Evolutionary conservation across 768 basidiomycete genomes (phyloP).

Genomic region (Epithele typhae): DNA sequence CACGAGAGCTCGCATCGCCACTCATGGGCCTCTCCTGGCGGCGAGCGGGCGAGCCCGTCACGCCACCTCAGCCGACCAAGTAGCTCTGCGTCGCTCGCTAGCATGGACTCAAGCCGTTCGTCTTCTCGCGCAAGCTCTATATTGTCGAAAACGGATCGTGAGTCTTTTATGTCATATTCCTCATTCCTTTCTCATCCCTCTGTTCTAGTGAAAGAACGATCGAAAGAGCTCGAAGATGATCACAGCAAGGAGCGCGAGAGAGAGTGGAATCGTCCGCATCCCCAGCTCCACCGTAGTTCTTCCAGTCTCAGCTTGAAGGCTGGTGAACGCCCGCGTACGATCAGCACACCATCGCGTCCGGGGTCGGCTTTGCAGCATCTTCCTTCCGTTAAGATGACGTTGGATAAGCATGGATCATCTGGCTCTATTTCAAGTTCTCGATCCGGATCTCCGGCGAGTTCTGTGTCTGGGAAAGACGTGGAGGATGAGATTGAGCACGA

Average conservation of each 20-base stretch:
- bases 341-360: constrained; percentile 37
- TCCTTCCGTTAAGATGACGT: constrained; percentile 23
- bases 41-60: constrained; percentile 12
- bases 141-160: constrained; percentile 51
- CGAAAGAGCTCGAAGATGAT: constrained; percentile 39
- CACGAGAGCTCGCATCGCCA: constrained; percentile 15
- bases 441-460: constrained; percentile 40
- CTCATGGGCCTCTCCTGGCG: constrained; percentile 14
- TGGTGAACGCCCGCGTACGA: constrained; percentile 29
- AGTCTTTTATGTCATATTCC: constrained; percentile 20
- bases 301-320: constrained; percentile 35
- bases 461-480: constrained; percentile 28
- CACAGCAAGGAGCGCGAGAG: constrained; percentile 45
- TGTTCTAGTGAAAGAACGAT: constrained; percentile 40
- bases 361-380: constrained; percentile 35
- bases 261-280: constrained; percentile 49
- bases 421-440: constrained; percentile 26
- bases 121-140: constrained; percentile 44
- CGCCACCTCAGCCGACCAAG: constrained; percentile 24
- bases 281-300: constrained; percentile 33
- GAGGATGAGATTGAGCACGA: constrained; percentile 25
- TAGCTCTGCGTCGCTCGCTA: constrained; percentile 39
- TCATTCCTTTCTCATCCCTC: not conserved
- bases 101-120: constrained; percentile 29
- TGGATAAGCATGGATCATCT: constrained; percentile 10